Evolutionary conservation across 176 grass and related monocot genomes (phyloP).

Genomic region (Aegilops speltoides): DNA sequence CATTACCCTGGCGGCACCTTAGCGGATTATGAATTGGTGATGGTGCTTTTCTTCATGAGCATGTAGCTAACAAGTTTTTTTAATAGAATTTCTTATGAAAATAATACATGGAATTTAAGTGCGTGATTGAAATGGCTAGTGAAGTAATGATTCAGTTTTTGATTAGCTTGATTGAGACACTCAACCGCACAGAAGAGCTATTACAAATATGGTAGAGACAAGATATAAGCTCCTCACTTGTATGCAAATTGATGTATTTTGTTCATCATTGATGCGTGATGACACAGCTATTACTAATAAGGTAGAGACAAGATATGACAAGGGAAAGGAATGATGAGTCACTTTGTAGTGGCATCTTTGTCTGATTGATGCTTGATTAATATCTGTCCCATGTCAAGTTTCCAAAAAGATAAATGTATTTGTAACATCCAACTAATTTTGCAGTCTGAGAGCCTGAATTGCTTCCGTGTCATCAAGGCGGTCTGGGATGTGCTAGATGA

Average conservation of each 20-base stretch:
- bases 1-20: not conserved
- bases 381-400: not conserved
- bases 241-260: not conserved
- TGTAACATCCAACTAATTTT: conserved; percentile 16
- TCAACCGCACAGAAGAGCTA: not conserved
- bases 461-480: conserved; percentile 76
- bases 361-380: not conserved
- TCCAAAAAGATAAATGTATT: not conserved
- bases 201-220: no score
- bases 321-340: not conserved
- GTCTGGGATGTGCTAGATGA: conserved; percentile 69
- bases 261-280: not conserved
- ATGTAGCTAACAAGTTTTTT: no score
- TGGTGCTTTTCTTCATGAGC: no score
- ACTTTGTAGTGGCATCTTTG: conserved; percentile 4
- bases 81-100: no score
- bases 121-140: not conserved
- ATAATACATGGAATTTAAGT: not conserved
- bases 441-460: conserved; percentile 88
- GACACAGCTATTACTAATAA: not conserved
- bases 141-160: conserved; percentile 4
- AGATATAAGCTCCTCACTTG: not conserved
- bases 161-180: not conserved
- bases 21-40: no score
- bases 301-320: not conserved